These are phyloP conservation scores for Apiospora koreana DNA, from an alignment of 2,329 filamentous ascomycete species.

Conservation along the genomic window DNA sequence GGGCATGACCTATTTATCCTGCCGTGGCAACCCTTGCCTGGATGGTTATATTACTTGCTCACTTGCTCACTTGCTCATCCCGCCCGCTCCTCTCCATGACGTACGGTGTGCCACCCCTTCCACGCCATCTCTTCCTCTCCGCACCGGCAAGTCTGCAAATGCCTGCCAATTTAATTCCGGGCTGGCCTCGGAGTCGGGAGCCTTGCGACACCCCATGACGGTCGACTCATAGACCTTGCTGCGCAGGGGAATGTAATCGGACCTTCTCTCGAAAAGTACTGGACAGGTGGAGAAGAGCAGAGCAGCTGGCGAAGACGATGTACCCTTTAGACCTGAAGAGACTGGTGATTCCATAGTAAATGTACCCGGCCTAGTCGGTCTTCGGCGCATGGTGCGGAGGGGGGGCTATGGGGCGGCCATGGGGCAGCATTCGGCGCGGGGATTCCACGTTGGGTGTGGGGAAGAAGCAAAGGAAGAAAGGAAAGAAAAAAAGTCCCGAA, in stretches of 20 bases:
- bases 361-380: not conserved
- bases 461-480: not conserved
- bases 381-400: constrained; percentile 2
- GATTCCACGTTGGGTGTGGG: not conserved
- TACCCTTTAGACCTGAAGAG: not conserved
- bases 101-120: not conserved
- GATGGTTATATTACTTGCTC: not conserved
- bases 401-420: not conserved
- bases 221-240: constrained; percentile 3
- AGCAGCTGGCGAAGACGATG: not conserved
- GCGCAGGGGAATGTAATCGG: not conserved
- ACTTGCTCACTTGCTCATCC: not conserved
- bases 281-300: not conserved
- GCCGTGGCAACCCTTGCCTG: not conserved
- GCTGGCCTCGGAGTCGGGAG: constrained; percentile 5
- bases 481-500: not conserved
- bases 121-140: not conserved
- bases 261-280: not conserved
- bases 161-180: not conserved
- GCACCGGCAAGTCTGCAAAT: not conserved
- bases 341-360: not conserved
- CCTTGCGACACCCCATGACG: not conserved
- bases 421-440: not conserved
- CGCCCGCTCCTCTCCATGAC: not conserved
- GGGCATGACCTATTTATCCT: not conserved